Base-by-base conservation (phyloP, 306 rosid species). In the Pyrus betulifolia region DNA sequence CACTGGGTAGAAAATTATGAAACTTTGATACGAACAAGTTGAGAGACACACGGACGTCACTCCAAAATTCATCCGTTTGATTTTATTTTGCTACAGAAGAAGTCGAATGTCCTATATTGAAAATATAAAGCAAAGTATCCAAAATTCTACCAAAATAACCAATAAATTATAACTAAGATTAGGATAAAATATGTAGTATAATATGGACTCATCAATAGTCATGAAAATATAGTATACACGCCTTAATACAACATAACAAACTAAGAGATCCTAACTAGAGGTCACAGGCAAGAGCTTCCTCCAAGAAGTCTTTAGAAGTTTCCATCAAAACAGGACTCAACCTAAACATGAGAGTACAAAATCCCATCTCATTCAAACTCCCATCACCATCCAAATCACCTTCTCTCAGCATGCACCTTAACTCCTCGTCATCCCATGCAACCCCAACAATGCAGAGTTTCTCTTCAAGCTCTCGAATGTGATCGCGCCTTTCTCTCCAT, bases 381-480 rank as follows among this genome's bases (percentile, higher is more conserved):
- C 89, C 94, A 84, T 91, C 94, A 0, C 94, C 94, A 74, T 93
- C 97, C 62, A 84, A 59, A 81, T 93, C 98, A 6, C 98, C 97
- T 89, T 91, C 97, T 74, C 81, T 85, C 27, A 90, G 78, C 98
- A 91, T 91, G 69, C 87, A 79, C 85, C 33, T 78, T 25, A 90
- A 44, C 75, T 93, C 98, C 4, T 91, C 96, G 15, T 89, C 90
- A 91, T 84, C 11, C 87, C 93, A 25, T 90, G 80, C 83, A 93
- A 69, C 19, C 97, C 98, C 35, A 93, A 87, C 86, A 86, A 65
- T 3, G 90, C 89, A 8, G 96, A 76, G 86, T 91, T 91, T 72
- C 3, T 81, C 91, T 89, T 93, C 87, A 93, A 85, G 91, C 96
- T 91, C 86, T 91, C 89, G 63, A 85, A 85, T 1, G 98, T 93